Evolutionary conservation across 2,329 filamentous ascomycete species (phyloP).

Genomic region (Pleurostoma richardsiae): DNA sequence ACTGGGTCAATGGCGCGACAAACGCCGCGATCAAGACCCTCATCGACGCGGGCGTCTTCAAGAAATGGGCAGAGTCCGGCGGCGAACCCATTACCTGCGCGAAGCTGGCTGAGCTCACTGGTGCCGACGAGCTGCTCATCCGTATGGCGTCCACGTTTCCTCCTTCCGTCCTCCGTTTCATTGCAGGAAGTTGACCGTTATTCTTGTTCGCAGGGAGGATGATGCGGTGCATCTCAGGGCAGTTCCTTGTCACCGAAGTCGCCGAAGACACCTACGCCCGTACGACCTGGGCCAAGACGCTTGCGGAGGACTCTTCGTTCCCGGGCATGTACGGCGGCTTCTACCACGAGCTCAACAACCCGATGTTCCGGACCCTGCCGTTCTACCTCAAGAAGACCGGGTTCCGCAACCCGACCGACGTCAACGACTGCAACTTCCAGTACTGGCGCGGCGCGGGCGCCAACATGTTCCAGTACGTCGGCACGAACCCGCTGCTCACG

Average conservation of each 20-base stretch:
- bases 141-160: slow-evolving; percentile 6
- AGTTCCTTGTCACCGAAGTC: slow-evolving; percentile 26
- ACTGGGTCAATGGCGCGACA: slow-evolving; percentile 26
- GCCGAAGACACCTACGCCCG: slow-evolving; percentile 25
- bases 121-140: slow-evolving; percentile 24
- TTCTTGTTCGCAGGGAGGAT: slow-evolving; percentile 18
- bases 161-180: too few relatives aligned
- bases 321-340: slow-evolving; percentile 24
- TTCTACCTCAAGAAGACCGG: slow-evolving; percentile 22
- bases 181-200: too few relatives aligned
- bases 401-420: slow-evolving; percentile 26
- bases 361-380: slow-evolving; percentile 24
- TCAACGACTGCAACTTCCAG: slow-evolving; percentile 25
- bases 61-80: slow-evolving; percentile 25
- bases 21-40: slow-evolving; percentile 28
- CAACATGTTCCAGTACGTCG: slow-evolving; percentile 25
- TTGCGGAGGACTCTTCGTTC: slow-evolving; percentile 11
- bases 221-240: slow-evolving; percentile 27
- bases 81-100: slow-evolving; percentile 19
- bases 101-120: slow-evolving; percentile 24
- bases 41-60: slow-evolving; percentile 29
- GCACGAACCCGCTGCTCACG: slow-evolving; percentile 18
- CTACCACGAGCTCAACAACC: slow-evolving; percentile 23
- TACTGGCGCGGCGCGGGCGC: slow-evolving; percentile 17
- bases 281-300: slow-evolving; percentile 19